A percentile compares a stretch with the other conserved stretches of the same genome.
Conservation (phyloP, 805 yeast genomes). For the Saccharomycopsis microspora region DNA sequence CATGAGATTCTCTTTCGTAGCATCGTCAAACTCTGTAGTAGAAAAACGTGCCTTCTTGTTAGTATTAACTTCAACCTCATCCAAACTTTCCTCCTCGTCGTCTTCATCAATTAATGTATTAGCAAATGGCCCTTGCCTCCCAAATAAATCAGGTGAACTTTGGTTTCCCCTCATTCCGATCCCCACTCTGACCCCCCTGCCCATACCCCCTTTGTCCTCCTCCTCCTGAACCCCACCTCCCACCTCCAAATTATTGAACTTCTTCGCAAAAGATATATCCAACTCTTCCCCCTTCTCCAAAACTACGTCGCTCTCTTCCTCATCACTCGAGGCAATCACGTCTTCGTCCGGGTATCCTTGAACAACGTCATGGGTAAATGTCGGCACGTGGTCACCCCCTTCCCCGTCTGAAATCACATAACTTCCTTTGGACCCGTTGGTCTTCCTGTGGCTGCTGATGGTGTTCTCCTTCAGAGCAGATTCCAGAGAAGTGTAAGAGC, state of each 20-base stretch:
- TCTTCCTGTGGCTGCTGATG: neutral
- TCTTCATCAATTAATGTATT: neutral
- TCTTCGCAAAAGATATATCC: neutral
- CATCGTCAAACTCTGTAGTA: constrained; percentile 5
- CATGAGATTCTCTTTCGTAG: neutral
- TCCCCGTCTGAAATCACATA: too few species aligned
- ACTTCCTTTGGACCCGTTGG: neutral
- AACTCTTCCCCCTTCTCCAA: neutral
- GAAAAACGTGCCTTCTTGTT: constrained; percentile 5
- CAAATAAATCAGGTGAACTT: neutral
- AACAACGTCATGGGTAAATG: too few species aligned
- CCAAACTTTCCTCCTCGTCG: neutral
- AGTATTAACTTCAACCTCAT: neutral
- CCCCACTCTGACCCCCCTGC: neutral
- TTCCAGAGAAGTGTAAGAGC: too few species aligned
- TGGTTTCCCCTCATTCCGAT: neutral
- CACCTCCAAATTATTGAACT: neutral
- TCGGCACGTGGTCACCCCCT: too few species aligned
- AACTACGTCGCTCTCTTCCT: neutral
- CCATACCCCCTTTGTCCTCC: neutral
- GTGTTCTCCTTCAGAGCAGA: too few species aligned
- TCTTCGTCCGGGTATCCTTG: too few species aligned
- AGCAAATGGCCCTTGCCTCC: neutral
- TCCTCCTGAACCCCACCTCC: neutral
- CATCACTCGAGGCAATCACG: neutral